A percentile compares a stretch with the other conserved stretches of the same genome.
Conservation (phyloP, 768 basidiomycete species). For the Amanita rimosa region DNA sequence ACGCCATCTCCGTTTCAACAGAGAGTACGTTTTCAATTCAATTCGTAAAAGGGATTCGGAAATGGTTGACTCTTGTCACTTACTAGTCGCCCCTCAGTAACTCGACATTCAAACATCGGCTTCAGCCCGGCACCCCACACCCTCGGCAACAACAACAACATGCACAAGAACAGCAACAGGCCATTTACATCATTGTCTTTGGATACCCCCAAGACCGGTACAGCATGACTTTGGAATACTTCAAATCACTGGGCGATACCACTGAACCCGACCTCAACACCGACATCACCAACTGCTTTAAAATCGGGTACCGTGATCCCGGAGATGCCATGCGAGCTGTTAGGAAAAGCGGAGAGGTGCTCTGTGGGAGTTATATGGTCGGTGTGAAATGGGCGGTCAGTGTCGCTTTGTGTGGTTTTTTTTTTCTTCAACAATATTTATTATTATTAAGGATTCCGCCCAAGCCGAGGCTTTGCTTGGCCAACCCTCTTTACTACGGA, state of each 20-base stretch:
- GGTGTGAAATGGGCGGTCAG: constrained; percentile 81
- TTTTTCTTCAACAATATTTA: too few relatives aligned
- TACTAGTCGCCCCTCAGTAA: constrained; percentile 26
- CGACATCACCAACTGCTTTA: constrained; percentile 74
- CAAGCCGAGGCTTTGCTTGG: constrained; percentile 46
- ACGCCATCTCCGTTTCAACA: constrained; percentile 30
- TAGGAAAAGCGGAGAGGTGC: constrained; percentile 71
- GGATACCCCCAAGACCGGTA: constrained; percentile 86
- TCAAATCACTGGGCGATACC: constrained; percentile 59
- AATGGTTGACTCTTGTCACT: too few relatives aligned
- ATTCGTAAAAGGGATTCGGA: constrained; percentile 1
- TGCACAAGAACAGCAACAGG: constrained; percentile 22
- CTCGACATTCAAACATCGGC: constrained; percentile 21
- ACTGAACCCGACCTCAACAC: constrained; percentile 57
- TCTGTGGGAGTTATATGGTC: constrained; percentile 71
- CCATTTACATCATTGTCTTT: constrained; percentile 66
- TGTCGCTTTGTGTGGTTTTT: too few relatives aligned
- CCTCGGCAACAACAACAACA: not conserved
- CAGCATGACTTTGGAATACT: constrained; percentile 59
- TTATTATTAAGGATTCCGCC: constrained; percentile 46
- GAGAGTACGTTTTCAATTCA: constrained; percentile 23
- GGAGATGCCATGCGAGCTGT: constrained; percentile 73
- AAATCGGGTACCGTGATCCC: constrained; percentile 59
- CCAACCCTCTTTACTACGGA: constrained; percentile 17
- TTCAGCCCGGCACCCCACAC: constrained; percentile 9